Evolutionary conservation across 495 filamentous ascomycete genomes (phyloP).

Genomic region (Aspergillus avenaceus): DNA sequence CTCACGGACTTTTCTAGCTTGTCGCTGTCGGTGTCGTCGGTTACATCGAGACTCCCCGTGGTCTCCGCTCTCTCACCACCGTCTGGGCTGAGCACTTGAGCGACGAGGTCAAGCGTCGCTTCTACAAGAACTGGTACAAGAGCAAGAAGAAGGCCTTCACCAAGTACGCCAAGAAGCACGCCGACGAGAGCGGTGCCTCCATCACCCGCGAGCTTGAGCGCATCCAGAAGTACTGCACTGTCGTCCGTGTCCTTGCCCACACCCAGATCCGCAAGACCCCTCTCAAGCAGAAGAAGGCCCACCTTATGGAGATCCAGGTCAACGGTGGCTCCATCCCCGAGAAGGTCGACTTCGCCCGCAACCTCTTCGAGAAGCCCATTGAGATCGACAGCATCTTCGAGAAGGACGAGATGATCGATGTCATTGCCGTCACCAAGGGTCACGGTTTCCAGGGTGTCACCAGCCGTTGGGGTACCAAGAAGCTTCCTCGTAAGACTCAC

Average conservation of each 20-base stretch:
- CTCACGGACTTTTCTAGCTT: conserved; percentile 56
- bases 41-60: conserved; percentile 99
- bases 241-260: conserved; percentile 98
- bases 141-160: conserved; percentile 99
- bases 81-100: conserved; percentile 99
- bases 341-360: conserved; percentile 93
- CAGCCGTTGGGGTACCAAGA: conserved; percentile 98
- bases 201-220: conserved; percentile 97
- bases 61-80: conserved; percentile 98
- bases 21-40: conserved; percentile 98
- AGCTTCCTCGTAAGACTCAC: conserved; percentile 99
- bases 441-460: conserved; percentile 98
- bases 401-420: conserved; percentile 99
- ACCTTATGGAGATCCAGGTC: conserved; percentile 99
- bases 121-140: conserved; percentile 99
- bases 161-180: conserved; percentile 99
- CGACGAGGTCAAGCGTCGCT: conserved; percentile 98
- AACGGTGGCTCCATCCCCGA: conserved; percentile 93
- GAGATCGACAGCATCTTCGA: conserved; percentile 93
- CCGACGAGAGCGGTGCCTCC: conserved; percentile 80
- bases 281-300: conserved; percentile 99
- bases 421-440: conserved; percentile 99
- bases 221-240: conserved; percentile 99
- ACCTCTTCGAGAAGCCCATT: conserved; percentile 97
- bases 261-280: conserved; percentile 99